These are phyloP conservation scores for Tothia fuscella DNA, from an alignment of 2,329 filamentous ascomycete species.

Conservation along the genomic window DNA sequence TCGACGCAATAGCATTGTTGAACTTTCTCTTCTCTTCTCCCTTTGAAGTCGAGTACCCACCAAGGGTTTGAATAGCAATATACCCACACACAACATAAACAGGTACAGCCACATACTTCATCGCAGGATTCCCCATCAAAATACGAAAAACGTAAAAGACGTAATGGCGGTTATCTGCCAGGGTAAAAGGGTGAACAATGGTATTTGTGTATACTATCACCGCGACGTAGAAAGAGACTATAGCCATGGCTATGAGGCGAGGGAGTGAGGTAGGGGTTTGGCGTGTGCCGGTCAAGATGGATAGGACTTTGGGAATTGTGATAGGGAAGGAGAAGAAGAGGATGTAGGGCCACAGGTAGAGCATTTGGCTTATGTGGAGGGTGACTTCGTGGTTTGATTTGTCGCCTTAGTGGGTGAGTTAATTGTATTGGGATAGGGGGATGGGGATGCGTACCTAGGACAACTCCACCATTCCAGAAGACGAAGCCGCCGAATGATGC, in stretches of 20 bases:
- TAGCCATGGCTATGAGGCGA: constrained; percentile 19
- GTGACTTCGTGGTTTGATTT: constrained; percentile 90
- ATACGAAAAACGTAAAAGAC: constrained; percentile 92
- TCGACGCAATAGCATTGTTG: background rate
- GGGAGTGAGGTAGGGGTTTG: constrained; percentile 8
- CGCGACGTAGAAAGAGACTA: constrained; percentile 34
- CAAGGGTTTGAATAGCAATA: constrained; percentile 52
- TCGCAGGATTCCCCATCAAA: constrained; percentile 50
- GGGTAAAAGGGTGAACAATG: constrained; percentile 85
- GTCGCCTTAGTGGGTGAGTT: constrained; percentile 49
- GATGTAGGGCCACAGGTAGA: constrained; percentile 89
- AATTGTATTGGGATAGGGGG: background rate
- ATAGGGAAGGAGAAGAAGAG: constrained; percentile 82
- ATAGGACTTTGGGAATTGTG: constrained; percentile 42
- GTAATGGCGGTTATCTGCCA: constrained; percentile 94
- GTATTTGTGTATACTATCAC: constrained; percentile 67
- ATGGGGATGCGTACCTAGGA: constrained; percentile 52
- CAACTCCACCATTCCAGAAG: constrained; percentile 78
- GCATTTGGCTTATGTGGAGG: constrained; percentile 79
- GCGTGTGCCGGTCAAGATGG: constrained; percentile 18
- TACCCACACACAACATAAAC: constrained; percentile 62
- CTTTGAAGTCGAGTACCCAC: background rate
- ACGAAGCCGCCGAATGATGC: constrained; percentile 63
- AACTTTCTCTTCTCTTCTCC: background rate
- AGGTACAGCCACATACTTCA: constrained; percentile 56